Evolutionary conservation across 768 basidiomycete genomes (phyloP).

Genomic region (Suillus lakei): DNA sequence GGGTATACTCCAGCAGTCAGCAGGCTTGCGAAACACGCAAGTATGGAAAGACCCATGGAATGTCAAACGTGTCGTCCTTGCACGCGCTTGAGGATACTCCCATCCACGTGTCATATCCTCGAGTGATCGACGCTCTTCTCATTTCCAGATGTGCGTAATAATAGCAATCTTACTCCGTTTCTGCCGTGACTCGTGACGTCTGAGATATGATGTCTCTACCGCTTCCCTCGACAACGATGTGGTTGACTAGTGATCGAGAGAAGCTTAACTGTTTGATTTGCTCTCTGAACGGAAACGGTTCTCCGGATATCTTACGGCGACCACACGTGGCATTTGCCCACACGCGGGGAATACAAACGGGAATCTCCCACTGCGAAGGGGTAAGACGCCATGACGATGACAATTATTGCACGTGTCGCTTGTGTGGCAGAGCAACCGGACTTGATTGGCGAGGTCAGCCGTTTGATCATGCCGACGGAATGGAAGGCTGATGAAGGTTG

Average conservation of each 20-base stretch:
- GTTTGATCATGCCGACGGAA: not conserved
- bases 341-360: slow-evolving; percentile 1
- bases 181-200: not conserved
- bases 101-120: slow-evolving; percentile 3
- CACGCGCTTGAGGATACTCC: slow-evolving; percentile 39
- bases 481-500: not conserved
- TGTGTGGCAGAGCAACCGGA: not conserved
- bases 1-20: slow-evolving; percentile 55
- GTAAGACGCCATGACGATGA: not conserved
- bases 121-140: slow-evolving; percentile 1
- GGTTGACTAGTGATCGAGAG: not conserved
- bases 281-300: not conserved
- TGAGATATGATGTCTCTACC: not conserved
- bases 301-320: not conserved
- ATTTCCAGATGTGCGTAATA: slow-evolving; percentile 5
- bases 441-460: not conserved
- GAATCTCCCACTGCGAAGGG: not conserved
- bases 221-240: not conserved
- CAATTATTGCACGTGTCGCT: not conserved
- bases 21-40: slow-evolving; percentile 52
- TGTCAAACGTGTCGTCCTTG: slow-evolving; percentile 73
- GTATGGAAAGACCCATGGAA: slow-evolving; percentile 87
- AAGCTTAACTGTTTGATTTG: not conserved
- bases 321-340: slow-evolving; percentile 4
- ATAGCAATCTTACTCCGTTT: slow-evolving; percentile 2